Base-by-base conservation (phyloP, 768 basidiomycete species). In the Leccinum longicurvipes region DNA sequence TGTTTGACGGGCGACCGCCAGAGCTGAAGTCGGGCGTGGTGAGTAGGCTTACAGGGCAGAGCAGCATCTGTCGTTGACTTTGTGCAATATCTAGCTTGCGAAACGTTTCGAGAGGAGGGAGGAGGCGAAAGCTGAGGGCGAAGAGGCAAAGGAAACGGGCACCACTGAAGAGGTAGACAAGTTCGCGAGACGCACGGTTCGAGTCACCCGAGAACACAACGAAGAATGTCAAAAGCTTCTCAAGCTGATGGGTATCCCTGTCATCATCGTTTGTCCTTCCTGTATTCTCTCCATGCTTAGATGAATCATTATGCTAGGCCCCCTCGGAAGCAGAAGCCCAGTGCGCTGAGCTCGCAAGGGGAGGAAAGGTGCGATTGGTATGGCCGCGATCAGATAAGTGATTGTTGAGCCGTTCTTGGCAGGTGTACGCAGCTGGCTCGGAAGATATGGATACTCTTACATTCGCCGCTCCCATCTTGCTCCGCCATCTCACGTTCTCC, bases 381-480 rank as follows among this genome's bases (percentile, higher is more conserved):
- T 51, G 42, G 47, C 31, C 36, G 17, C 41, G 6, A 25, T 54
- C 3, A 11, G 28, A 47, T 11, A 4, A 17, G 31, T 24, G 0
- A 39, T 24, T 41, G 19, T n/a, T 50, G 46, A 61, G 14, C 17
- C 15, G 10, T 48, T 41, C 44, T 36, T 51, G 28, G 5, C 50
- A 93, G 91, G 93, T 98, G 25, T 98, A 92, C 69, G 97, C 92
- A 1, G 95, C 97, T 8, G 97, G 97, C 14, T 97, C 95, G 0
- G 97, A 98, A 73, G 97, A 99, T 72, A 99, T 99, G 97, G 97
- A 99, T 66, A 99, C 97, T 8, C 83, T 99, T 21, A 99, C 97
- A 1, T 99, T 99, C 77, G 82, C 84, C 61, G 77, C 96, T 0
- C 96, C 97, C 2, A 86, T 96, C 44, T 80, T 99, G 9, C 88